phyloP scores from a whole-genome alignment of 2,329 filamentous ascomycete species.

The Beauveria pseudobassiana region DNA sequence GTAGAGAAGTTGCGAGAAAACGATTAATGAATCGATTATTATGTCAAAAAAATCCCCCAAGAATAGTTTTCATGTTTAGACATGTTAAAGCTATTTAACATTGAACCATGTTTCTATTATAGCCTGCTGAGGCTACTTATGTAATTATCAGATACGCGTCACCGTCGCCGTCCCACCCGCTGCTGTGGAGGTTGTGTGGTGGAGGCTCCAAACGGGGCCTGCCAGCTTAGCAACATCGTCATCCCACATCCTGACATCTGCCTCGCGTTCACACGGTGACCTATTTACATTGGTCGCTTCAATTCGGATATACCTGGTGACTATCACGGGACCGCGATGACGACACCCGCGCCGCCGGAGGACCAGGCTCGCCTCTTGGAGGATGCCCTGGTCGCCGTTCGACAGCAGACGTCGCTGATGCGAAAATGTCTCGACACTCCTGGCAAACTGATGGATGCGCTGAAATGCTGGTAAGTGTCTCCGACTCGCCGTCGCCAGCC shows the following conservation, averaged over 20 bases:
- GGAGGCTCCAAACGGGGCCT: constrained; percentile 3
- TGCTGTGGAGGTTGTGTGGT: not conserved
- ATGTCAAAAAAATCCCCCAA: no score
- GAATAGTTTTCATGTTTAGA: no score
- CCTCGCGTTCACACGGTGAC: not conserved
- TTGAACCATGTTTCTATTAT: no score
- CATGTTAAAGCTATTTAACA: no score
- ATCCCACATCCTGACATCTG: not conserved
- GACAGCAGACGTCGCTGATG: constrained; percentile 95
- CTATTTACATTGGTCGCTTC: constrained; percentile 21
- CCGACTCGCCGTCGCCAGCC: not conserved
- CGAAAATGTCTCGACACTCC: constrained; percentile 95
- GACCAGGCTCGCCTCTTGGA: constrained; percentile 90
- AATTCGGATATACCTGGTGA: constrained; percentile 33
- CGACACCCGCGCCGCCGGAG: constrained; percentile 58
- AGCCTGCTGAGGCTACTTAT: no score
- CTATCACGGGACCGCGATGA: constrained; percentile 25
- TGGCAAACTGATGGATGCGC: constrained; percentile 97
- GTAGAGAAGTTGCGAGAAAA: no score
- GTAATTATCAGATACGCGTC: no score
- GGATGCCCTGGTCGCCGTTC: constrained; percentile 92
- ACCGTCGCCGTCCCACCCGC: not conserved
- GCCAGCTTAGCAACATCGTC: not conserved
- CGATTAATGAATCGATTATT: no score
- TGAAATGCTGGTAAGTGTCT: constrained; percentile 91